These are phyloP conservation scores for Hypoxylon sp. DNA, from an alignment of 2,329 filamentous ascomycete species.

Conservation along the genomic window DNA sequence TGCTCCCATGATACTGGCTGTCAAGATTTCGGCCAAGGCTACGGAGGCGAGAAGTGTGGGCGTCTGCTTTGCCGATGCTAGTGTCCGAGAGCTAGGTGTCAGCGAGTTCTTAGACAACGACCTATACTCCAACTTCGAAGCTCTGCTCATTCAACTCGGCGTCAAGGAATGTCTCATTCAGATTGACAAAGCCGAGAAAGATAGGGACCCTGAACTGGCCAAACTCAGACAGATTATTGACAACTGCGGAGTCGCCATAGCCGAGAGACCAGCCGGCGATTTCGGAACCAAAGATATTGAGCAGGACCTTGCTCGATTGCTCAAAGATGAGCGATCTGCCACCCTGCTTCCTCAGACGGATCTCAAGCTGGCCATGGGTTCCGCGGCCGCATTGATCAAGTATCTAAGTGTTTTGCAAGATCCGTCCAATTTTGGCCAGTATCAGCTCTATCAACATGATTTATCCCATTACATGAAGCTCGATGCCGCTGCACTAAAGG, in stretches of 20 bases:
- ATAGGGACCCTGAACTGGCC: slow-evolving; percentile 87
- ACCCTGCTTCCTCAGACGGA: slow-evolving; percentile 89
- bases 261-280: slow-evolving; percentile 81
- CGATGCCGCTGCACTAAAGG: slow-evolving; percentile 92
- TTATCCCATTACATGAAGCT: slow-evolving; percentile 98
- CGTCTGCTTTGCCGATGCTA: slow-evolving; percentile 98
- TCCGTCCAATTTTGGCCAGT: slow-evolving; percentile 95
- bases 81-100: slow-evolving; percentile 93
- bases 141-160: slow-evolving; percentile 93
- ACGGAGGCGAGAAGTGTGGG: slow-evolving; percentile 88
- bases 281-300: slow-evolving; percentile 95
- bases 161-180: slow-evolving; percentile 95
- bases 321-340: slow-evolving; percentile 87
- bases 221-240: slow-evolving; percentile 93
- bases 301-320: slow-evolving; percentile 87
- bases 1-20: slow-evolving; percentile 93
- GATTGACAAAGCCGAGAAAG: slow-evolving; percentile 81
- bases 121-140: slow-evolving; percentile 97
- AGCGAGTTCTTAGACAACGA: slow-evolving; percentile 99
- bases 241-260: slow-evolving; percentile 90
- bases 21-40: slow-evolving; percentile 92
- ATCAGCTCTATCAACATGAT: slow-evolving; percentile 97
- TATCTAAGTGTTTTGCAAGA: slow-evolving; percentile 94
- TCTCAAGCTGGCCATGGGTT: slow-evolving; percentile 94
- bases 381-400: slow-evolving; percentile 92